phyloP scores from a whole-genome alignment of 305 asterid genomes.

The Solanum aculeatissimum region DNA sequence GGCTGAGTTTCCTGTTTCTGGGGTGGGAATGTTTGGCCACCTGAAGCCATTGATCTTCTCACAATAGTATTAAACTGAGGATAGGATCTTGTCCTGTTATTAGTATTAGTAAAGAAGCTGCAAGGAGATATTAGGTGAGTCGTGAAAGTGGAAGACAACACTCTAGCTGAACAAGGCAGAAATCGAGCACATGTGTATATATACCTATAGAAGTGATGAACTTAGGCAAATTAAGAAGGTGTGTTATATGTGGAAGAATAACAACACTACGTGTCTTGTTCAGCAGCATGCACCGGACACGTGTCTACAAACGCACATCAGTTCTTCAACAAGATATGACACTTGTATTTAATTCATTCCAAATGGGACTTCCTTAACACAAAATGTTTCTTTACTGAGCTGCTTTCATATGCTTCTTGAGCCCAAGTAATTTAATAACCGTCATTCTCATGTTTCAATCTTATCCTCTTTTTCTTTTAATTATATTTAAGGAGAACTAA shows the following conservation, averaged over 20 bases:
- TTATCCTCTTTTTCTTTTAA: too few relatives aligned
- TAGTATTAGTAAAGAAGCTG: background rate
- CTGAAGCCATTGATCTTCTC: conserved; percentile 49
- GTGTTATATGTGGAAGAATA: background rate
- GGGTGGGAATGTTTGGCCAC: conserved; percentile 41
- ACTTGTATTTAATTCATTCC: too few relatives aligned
- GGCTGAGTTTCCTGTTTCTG: conserved; percentile 65
- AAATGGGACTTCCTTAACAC: too few relatives aligned
- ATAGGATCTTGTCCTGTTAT: background rate
- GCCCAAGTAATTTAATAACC: too few relatives aligned
- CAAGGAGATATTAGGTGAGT: background rate
- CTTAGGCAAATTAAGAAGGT: background rate
- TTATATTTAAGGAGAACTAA: too few relatives aligned
- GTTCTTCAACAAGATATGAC: too few relatives aligned
- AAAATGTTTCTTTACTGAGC: too few relatives aligned
- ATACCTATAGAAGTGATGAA: too few relatives aligned
- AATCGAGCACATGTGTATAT: background rate
- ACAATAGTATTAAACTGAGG: background rate
- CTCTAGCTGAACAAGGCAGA: background rate
- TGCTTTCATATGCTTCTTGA: too few relatives aligned
- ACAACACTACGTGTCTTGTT: conserved; percentile 2
- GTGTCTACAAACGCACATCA: conserved; percentile 2
- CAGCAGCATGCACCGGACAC: conserved; percentile 19
- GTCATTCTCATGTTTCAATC: background rate
- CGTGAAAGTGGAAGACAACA: background rate